Conservation (phyloP, 495 filamentous ascomycete species). For the Penicillium canescens region DNA sequence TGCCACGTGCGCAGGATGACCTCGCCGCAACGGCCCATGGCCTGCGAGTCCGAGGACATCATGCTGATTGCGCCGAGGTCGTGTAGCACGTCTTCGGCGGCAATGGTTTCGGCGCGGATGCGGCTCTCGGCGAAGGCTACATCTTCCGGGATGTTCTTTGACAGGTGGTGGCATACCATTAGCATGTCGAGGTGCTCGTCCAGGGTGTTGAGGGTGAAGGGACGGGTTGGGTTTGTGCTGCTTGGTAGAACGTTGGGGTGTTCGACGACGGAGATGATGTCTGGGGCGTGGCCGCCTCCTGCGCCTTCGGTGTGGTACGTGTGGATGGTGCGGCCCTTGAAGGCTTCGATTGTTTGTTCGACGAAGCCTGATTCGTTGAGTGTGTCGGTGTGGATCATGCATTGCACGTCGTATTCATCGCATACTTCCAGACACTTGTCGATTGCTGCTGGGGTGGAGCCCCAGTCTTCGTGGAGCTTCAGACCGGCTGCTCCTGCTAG, state of each 20-base stretch:
- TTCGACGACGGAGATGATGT: conserved; percentile 94
- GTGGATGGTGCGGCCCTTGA: conserved; percentile 91
- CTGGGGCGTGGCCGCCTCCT: conserved; percentile 93
- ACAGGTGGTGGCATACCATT: conserved; percentile 97
- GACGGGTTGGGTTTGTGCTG: conserved; percentile 90
- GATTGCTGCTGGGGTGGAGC: conserved; percentile 88
- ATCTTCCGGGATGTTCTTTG: conserved; percentile 91
- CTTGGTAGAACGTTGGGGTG: conserved; percentile 90
- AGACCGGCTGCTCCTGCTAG: conserved; percentile 84
- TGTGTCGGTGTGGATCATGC: conserved; percentile 96
- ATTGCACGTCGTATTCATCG: conserved; percentile 90
- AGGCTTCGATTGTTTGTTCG: conserved; percentile 83
- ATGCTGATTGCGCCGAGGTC: conserved; percentile 96
- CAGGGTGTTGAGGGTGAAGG: conserved; percentile 89
- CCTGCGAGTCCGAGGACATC: conserved; percentile 97
- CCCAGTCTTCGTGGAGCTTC: conserved; percentile 99
- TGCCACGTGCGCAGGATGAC: conserved; percentile 96
- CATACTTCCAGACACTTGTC: conserved; percentile 86
- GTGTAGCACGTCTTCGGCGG: conserved; percentile 95
- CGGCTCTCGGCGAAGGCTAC: conserved; percentile 94
- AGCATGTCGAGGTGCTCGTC: conserved; percentile 99
- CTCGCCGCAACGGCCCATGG: conserved; percentile 96
- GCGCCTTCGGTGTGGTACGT: conserved; percentile 99
- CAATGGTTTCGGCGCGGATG: conserved; percentile 95
- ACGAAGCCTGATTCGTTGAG: conserved; percentile 98